These are phyloP conservation scores for Schizochytrium sp. DNA, from an alignment of 108 stramenopile genomes.

Conservation along the genomic window DNA sequence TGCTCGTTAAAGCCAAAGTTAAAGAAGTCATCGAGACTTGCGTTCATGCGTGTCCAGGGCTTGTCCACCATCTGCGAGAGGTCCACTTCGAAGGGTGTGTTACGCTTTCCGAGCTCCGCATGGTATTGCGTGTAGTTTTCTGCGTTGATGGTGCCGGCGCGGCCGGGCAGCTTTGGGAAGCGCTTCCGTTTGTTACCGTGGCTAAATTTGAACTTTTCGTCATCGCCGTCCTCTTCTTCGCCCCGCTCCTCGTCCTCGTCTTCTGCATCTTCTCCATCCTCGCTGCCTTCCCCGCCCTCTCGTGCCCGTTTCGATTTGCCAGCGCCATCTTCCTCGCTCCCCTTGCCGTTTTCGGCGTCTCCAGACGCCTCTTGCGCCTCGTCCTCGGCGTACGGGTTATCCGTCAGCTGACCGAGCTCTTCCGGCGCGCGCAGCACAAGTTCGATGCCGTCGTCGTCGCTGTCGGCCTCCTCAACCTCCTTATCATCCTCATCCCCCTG, in stretches of 20 bases:
- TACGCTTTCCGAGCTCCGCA: neutral
- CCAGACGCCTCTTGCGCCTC: neutral
- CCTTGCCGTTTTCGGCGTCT: too few relatives aligned
- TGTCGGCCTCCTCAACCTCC: neutral
- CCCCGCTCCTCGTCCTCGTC: neutral
- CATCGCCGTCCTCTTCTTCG: neutral
- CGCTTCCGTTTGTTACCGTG: neutral
- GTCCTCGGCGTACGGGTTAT: neutral
- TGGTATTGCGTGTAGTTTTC: neutral
- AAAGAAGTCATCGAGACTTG: neutral
- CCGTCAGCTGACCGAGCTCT: neutral
- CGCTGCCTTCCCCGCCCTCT: neutral
- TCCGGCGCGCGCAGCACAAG: neutral
- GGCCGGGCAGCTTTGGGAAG: neutral
- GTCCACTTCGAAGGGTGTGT: conserved; percentile 13
- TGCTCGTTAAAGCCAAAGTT: conserved; percentile 20
- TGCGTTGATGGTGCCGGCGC: neutral
- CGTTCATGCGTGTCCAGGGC: neutral
- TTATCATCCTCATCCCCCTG: neutral
- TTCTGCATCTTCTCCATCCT: neutral
- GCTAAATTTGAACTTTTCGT: conserved; percentile 10
- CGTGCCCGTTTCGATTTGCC: neutral
- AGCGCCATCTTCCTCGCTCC: too few relatives aligned
- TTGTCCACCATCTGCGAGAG: neutral
- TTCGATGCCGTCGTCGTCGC: conserved; percentile 1